A percentile compares a stretch with the other conserved stretches of the same genome.
These are phyloP conservation scores for Hypomontagnella submonticulosa DNA, from an alignment of 495 filamentous ascomycete species.

Conservation along the genomic window DNA sequence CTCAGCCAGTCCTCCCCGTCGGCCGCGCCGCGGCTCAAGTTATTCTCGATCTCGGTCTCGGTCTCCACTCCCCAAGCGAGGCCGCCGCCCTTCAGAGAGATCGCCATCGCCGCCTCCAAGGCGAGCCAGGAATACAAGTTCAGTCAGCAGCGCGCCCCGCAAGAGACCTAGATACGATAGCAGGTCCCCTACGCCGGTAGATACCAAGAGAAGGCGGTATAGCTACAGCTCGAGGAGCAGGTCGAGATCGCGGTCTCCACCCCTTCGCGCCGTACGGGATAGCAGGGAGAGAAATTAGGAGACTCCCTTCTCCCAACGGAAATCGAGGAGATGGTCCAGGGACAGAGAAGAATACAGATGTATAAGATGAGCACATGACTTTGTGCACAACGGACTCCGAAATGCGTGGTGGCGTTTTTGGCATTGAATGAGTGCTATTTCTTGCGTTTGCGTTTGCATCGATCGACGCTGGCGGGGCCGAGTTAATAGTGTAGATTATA, in stretches of 20 bases:
- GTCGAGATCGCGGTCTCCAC: slow-evolving; percentile 28
- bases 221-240: slow-evolving; percentile 43
- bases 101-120: slow-evolving; percentile 30
- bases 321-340: background rate
- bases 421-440: no score
- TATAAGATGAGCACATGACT: background rate
- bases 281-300: slow-evolving; percentile 24
- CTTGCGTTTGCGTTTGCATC: no score
- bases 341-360: background rate
- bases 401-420: no score
- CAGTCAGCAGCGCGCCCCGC: slow-evolving; percentile 35
- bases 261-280: slow-evolving; percentile 34
- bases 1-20: slow-evolving; percentile 47
- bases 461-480: no score
- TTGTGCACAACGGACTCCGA: no score
- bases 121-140: slow-evolving; percentile 33
- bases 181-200: slow-evolving; percentile 29
- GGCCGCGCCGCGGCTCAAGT: slow-evolving; percentile 36
- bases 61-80: slow-evolving; percentile 27
- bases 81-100: slow-evolving; percentile 20
- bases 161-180: slow-evolving; percentile 36
- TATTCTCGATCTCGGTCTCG: slow-evolving; percentile 42
- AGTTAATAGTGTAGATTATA: no score
- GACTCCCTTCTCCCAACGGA: background rate
- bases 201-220: slow-evolving; percentile 45